Conservation (phyloP, 1,139 yeast species). For the Zhuliangozyma parablackwelliae region DNA sequence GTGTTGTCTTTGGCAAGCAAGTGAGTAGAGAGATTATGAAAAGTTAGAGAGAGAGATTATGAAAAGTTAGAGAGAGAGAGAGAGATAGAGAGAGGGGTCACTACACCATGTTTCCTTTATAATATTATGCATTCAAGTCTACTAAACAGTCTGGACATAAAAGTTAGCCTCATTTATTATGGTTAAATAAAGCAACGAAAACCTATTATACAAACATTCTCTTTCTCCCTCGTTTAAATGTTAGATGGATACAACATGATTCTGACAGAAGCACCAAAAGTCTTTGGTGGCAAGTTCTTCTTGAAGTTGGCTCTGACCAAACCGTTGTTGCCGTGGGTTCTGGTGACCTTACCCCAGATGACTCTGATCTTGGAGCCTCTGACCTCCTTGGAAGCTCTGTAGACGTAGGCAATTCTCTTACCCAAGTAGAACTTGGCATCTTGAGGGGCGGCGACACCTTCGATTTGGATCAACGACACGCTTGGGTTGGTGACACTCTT, state of each 20-base stretch:
- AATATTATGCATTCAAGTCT: no score
- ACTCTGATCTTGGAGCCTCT: conserved; percentile 99
- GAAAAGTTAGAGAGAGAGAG: no score
- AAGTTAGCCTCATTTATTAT: no score
- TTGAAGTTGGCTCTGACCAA: conserved; percentile 98
- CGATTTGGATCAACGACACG: conserved; percentile 93
- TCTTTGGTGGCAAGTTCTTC: conserved; percentile 98
- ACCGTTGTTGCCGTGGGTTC: conserved; percentile 99
- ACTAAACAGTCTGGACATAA: no score
- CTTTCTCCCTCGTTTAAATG: conserved; percentile 57
- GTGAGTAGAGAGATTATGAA: conserved; percentile 9
- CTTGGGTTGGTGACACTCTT: conserved; percentile 98
- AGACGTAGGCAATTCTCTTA: conserved; percentile 98
- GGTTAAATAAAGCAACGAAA: no score
- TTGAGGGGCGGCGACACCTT: conserved; percentile 87
- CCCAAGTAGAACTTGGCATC: conserved; percentile 99
- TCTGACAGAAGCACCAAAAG: conserved; percentile 99
- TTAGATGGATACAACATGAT: conserved; percentile 99
- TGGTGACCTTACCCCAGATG: conserved; percentile 98
- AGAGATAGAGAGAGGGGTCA: no score
- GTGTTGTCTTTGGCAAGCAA: conserved; percentile 34
- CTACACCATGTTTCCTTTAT: no score
- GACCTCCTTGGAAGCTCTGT: conserved; percentile 97
- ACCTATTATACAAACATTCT: background rate
- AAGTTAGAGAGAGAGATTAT: no score